Evolutionary conservation across 192 early-diverging fungal genomes (phyloP).

Genomic region (Coemansia sp.): DNA sequence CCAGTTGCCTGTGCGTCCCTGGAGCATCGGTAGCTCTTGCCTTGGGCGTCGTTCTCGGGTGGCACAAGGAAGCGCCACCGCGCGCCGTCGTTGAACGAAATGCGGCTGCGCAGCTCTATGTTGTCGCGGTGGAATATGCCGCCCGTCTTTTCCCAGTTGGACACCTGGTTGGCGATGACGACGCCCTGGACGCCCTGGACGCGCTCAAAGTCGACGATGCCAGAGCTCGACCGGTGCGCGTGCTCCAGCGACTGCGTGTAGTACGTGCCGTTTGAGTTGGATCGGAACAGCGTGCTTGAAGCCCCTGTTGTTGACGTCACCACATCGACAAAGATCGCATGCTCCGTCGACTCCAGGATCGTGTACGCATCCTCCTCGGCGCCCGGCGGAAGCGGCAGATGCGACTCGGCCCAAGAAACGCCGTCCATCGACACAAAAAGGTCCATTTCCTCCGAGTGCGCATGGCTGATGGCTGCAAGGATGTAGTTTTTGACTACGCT

Average conservation of each 20-base stretch:
- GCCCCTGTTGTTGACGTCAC: constrained; percentile 44
- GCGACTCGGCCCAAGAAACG: constrained; percentile 65
- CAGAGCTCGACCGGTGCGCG: constrained; percentile 75
- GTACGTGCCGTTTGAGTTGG: constrained; percentile 87
- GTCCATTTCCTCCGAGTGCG: constrained; percentile 60
- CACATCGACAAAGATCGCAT: constrained; percentile 79
- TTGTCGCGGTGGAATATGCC: constrained; percentile 34
- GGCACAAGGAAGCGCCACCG: constrained; percentile 74
- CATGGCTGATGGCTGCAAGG: constrained; percentile 67
- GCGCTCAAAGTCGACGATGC: constrained; percentile 89
- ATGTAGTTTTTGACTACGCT: constrained; percentile 72
- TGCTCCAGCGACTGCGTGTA: constrained; percentile 79
- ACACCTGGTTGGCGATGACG: constrained; percentile 81
- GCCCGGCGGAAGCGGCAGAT: constrained; percentile 58
- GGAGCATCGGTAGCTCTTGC: constrained; percentile 62
- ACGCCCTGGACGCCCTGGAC: constrained; percentile 83
- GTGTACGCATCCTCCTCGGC: constrained; percentile 77
- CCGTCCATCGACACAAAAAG: constrained; percentile 71
- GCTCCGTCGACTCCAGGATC: constrained; percentile 77
- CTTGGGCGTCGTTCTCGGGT: constrained; percentile 63
- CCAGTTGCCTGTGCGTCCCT: constrained; percentile 41
- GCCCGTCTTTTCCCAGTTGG: constrained; percentile 70
- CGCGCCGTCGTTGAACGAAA: constrained; percentile 87
- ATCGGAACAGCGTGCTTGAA: constrained; percentile 76
- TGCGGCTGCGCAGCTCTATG: constrained; percentile 69